These are phyloP conservation scores for Boletus albobrunnescens DNA, from an alignment of 1,284 basidiomycete species.

Conservation along the genomic window DNA sequence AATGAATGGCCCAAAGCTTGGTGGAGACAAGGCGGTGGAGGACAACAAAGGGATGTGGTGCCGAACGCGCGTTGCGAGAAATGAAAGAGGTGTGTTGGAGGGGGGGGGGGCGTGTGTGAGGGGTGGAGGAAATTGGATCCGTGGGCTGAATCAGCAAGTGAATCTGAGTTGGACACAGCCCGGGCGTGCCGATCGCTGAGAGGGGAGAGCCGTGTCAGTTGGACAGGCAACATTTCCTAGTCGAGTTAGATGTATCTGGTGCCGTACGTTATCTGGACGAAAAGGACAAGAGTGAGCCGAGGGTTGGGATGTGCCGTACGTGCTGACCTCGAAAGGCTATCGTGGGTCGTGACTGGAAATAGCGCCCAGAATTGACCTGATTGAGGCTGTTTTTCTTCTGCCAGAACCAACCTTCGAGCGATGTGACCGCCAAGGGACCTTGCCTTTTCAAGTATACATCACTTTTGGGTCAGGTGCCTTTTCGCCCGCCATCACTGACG, in stretches of 20 bases:
- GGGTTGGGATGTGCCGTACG: conserved; percentile 16
- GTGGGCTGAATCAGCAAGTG: conserved; percentile 25
- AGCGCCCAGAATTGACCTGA: conserved; percentile 24
- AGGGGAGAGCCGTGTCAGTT: conserved; percentile 26
- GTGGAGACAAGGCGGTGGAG: conserved; percentile 26
- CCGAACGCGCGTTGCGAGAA: conserved; percentile 19
- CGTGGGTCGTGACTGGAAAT: conserved; percentile 24
- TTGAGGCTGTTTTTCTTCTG: conserved; percentile 16
- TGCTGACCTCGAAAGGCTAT: conserved; percentile 35
- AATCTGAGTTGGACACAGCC: conserved; percentile 19
- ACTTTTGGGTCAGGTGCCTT: conserved; percentile 29
- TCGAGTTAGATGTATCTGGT: conserved; percentile 32
- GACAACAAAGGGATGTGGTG: conserved; percentile 3
- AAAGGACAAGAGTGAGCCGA: conserved; percentile 19
- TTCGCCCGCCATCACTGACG: conserved; percentile 36
- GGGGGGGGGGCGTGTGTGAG: conserved; percentile 5
- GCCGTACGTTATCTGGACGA: conserved; percentile 32
- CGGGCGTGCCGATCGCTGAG: conserved; percentile 33
- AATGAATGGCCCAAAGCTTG: conserved; percentile 7
- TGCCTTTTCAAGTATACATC: conserved; percentile 25
- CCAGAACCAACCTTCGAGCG: conserved; percentile 30
- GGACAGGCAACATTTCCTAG: conserved; percentile 32
- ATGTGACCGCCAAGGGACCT: conserved; percentile 31
- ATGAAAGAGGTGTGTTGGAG: conserved; percentile 6
- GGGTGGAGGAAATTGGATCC: conserved; percentile 13